phyloP scores from a whole-genome alignment of 2,329 filamentous ascomycete species.

The Calonectria pseudoreteaudii region DNA sequence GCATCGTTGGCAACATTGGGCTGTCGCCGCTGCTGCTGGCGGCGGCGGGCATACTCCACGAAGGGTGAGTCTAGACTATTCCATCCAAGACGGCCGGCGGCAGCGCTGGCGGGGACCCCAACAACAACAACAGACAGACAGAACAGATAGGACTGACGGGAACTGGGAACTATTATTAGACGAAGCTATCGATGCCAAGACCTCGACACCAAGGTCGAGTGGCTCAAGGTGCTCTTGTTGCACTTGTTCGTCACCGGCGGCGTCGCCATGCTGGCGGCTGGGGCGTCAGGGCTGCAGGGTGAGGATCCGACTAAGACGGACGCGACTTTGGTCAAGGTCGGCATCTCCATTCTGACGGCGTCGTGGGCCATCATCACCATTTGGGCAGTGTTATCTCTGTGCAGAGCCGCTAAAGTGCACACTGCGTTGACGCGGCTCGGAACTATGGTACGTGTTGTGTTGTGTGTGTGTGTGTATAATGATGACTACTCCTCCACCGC shows the following conservation, averaged over 20 bases:
- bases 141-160: slow-evolving; percentile 30
- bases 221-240: slow-evolving; percentile 18
- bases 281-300: slow-evolving; percentile 6
- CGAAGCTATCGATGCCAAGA: slow-evolving; percentile 8
- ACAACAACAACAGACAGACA: too few relatives aligned
- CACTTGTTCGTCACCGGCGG: slow-evolving; percentile 18
- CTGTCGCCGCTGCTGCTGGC: slow-evolving; percentile 52
- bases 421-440: neutral
- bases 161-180: slow-evolving; percentile 1
- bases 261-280: slow-evolving; percentile 21
- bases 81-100: too few relatives aligned
- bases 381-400: slow-evolving; percentile 13
- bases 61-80: slow-evolving; percentile 39
- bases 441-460: slow-evolving; percentile 5
- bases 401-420: neutral
- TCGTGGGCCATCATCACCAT: slow-evolving; percentile 13
- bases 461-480: too few relatives aligned
- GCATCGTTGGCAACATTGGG: slow-evolving; percentile 52
- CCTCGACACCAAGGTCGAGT: slow-evolving; percentile 17
- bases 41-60: slow-evolving; percentile 48
- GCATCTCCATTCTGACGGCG: slow-evolving; percentile 13
- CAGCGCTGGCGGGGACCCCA: too few relatives aligned
- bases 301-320: slow-evolving; percentile 10
- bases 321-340: slow-evolving; percentile 15
- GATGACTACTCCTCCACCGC: too few relatives aligned